These are phyloP conservation scores for Exophiala sp. DNA, from an alignment of 2,329 filamentous ascomycete genomes.

Conservation along the genomic window DNA sequence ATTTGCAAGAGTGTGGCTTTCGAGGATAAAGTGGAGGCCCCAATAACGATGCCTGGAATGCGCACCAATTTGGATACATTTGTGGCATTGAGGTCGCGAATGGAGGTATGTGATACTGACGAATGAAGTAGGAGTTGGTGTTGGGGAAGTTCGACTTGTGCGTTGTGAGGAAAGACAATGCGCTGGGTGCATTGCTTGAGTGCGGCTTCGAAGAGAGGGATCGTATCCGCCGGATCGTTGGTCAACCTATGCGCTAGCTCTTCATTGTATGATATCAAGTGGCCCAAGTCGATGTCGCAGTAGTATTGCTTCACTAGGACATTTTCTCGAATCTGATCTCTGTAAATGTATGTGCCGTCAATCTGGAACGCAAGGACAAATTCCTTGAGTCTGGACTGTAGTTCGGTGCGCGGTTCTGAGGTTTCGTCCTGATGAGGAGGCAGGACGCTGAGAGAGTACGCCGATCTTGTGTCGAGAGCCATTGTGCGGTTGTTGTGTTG, in stretches of 20 bases:
- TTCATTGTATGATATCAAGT: constrained; percentile 94
- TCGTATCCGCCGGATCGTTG: constrained; percentile 86
- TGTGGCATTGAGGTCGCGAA: constrained; percentile 87
- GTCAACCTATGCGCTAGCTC: constrained; percentile 86
- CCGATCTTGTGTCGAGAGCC: constrained; percentile 77
- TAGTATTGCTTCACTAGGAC: constrained; percentile 90
- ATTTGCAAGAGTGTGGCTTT: constrained; percentile 86
- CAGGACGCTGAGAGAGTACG: constrained; percentile 81
- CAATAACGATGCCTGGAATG: constrained; percentile 96
- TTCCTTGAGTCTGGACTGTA: constrained; percentile 76
- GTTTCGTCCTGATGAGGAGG: constrained; percentile 62
- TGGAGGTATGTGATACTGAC: constrained; percentile 82
- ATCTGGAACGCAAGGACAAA: constrained; percentile 93
- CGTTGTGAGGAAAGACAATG: constrained; percentile 80
- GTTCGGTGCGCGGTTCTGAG: constrained; percentile 66
- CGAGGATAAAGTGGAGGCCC: constrained; percentile 91
- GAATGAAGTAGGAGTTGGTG: constrained; percentile 96
- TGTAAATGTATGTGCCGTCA: constrained; percentile 94
- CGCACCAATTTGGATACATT: constrained; percentile 93
- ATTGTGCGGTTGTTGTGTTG: constrained; percentile 4
- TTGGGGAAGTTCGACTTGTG: constrained; percentile 69
- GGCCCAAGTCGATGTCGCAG: constrained; percentile 92
- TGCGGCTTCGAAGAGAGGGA: constrained; percentile 87
- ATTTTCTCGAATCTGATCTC: constrained; percentile 94
- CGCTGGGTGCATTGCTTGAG: constrained; percentile 87